phyloP scores from a whole-genome alignment of 352 stramenopile species.

The Thalassiosira sp. region DNA sequence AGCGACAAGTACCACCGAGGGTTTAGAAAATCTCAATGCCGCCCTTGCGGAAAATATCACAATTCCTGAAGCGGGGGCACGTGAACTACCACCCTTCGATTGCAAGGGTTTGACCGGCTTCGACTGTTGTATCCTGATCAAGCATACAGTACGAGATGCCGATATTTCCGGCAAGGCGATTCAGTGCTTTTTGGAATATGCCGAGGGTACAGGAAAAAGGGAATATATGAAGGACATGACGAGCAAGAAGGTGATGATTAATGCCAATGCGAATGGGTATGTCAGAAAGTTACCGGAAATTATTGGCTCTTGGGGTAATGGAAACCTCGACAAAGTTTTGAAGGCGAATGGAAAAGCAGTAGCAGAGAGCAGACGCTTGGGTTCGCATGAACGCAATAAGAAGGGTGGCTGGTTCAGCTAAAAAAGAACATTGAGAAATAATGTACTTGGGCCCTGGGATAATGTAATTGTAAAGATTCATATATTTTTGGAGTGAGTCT shows the following conservation, averaged over 20 bases:
- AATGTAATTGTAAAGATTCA: too few relatives aligned
- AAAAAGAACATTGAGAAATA: too few relatives aligned
- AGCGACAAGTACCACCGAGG: slow-evolving; percentile 5
- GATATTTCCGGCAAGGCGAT: not conserved
- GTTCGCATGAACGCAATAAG: too few relatives aligned
- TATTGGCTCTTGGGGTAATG: not conserved
- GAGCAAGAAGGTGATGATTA: slow-evolving; percentile 8
- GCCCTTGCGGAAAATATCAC: not conserved
- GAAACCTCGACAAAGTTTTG: too few relatives aligned
- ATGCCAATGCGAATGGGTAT: not conserved
- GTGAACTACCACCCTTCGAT: not conserved
- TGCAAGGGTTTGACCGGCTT: not conserved
- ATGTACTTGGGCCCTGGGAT: too few relatives aligned
- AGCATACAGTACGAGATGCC: not conserved
- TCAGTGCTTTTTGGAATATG: not conserved
- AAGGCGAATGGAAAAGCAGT: too few relatives aligned
- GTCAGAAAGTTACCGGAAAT: not conserved
- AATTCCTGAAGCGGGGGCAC: not conserved
- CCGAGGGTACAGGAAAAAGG: not conserved
- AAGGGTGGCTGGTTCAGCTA: too few relatives aligned
- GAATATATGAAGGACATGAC: not conserved
- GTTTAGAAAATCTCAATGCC: not conserved
- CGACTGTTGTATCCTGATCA: not conserved
- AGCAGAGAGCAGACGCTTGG: too few relatives aligned
- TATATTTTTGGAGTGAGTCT: too few relatives aligned